A percentile compares a stretch with the other conserved stretches of the same genome.
These are phyloP conservation scores for Linum trigynum DNA, from an alignment of 345 rosid species.

Conservation along the genomic window DNA sequence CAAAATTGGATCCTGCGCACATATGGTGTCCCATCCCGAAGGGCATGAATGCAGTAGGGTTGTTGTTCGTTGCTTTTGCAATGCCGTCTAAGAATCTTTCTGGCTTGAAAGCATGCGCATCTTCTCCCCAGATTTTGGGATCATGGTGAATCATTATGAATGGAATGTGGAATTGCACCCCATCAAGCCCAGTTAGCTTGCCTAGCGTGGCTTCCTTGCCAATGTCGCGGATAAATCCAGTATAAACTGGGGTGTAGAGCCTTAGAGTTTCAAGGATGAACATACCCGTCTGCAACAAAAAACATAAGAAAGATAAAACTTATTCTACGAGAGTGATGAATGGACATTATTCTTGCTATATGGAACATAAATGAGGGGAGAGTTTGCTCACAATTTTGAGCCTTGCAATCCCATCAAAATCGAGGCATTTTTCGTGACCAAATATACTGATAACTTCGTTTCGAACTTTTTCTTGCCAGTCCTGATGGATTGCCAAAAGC, in stretches of 20 bases:
- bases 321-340: not conserved
- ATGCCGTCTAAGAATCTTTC: not conserved
- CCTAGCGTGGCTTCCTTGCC: conserved; percentile 2
- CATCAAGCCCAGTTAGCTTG: not conserved
- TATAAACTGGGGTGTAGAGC: conserved; percentile 7
- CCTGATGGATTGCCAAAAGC: not conserved
- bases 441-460: not conserved
- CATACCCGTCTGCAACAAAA: conserved; percentile 11
- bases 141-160: not conserved
- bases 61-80: not conserved
- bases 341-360: not conserved
- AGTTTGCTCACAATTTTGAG: not conserved
- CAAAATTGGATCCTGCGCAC: conserved; percentile 1
- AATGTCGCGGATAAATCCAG: not conserved
- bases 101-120: conserved; percentile 3
- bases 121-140: conserved; percentile 3
- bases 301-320: not conserved
- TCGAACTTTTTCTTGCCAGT: not conserved
- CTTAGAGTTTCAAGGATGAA: conserved; percentile 13
- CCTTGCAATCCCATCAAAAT: not conserved
- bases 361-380: not conserved
- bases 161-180: not conserved
- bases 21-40: conserved; percentile 4
- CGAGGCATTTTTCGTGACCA: not conserved
- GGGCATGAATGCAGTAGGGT: conserved; percentile 1